Conservation (phyloP, 495 filamentous ascomycete genomes). For the Niebla homalea region DNA sequence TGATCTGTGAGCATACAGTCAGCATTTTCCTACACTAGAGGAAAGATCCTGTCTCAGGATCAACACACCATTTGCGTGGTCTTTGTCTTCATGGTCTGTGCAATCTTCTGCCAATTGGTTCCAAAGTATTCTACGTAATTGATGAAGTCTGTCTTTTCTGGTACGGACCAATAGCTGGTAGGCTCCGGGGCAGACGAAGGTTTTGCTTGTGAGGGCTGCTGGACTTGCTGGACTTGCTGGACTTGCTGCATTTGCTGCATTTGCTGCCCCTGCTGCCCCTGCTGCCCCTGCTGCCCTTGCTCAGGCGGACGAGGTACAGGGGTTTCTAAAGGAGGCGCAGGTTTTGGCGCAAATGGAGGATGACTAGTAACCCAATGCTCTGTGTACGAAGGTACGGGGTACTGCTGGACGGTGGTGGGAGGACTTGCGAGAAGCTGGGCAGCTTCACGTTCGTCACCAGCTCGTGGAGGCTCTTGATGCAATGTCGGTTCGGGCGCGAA, state of each 20-base stretch:
- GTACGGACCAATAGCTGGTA: conserved; percentile 97
- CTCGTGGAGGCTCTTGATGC: conserved; percentile 7
- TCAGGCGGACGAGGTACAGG: conserved; percentile 27
- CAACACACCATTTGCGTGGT: conserved; percentile 81
- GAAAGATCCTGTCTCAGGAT: too few relatives aligned
- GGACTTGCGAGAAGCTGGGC: conserved; percentile 14
- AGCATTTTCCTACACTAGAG: too few relatives aligned
- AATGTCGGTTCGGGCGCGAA: conserved; percentile 10
- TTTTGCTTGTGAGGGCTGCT: conserved; percentile 17
- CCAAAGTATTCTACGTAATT: conserved; percentile 68
- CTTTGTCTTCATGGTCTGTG: conserved; percentile 78
- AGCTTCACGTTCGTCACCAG: conserved; percentile 14
- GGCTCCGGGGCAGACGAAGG: conserved; percentile 28
- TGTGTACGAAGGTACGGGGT: conserved; percentile 1
- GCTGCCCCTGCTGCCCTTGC: conserved; percentile 10
- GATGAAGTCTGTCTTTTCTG: conserved; percentile 74
- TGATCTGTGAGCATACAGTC: too few relatives aligned
- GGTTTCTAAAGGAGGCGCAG: conserved; percentile 14
- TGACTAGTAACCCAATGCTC: conserved; percentile 5
- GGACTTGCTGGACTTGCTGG: conserved; percentile 28
- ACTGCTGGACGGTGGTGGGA: conserved; percentile 2
- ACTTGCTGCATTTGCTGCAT: conserved; percentile 12
- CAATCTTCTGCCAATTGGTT: conserved; percentile 76
- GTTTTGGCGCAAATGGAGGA: neutral
- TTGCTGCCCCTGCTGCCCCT: conserved; percentile 26